Percentiles rank a stretch among this genome's conserved stretches.
Conservation (phyloP, 2,329 filamentous ascomycete genomes). For the Hypoxylon sp. region DNA sequence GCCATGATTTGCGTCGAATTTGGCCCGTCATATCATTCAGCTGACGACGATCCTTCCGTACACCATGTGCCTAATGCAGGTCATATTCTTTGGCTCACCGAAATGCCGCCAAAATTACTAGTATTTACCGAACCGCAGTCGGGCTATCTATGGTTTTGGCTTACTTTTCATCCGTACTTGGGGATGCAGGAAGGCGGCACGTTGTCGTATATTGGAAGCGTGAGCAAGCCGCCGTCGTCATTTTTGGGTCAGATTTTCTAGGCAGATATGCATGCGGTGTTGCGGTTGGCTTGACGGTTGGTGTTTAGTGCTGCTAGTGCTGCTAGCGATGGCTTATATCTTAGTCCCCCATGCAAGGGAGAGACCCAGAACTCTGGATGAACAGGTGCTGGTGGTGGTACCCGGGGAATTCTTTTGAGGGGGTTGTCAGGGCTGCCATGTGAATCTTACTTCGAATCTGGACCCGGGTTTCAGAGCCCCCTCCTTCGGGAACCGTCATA, state of each 20-base stretch:
- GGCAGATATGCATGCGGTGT: background rate
- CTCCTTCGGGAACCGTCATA: constrained; percentile 1
- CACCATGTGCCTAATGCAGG: background rate
- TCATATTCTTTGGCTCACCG: constrained; percentile 6
- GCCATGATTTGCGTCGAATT: background rate
- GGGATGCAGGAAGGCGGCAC: constrained; percentile 1
- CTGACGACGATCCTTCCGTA: background rate
- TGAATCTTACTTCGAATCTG: constrained; percentile 19
- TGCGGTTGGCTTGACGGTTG: background rate
- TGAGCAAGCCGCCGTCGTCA: background rate
- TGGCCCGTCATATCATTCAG: background rate
- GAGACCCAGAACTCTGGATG: constrained; percentile 21
- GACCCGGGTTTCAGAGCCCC: constrained; percentile 9
- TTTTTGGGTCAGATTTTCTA: background rate
- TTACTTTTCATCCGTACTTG: background rate
- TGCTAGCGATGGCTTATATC: background rate
- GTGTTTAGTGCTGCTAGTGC: too few relatives aligned
- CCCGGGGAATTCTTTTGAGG: constrained; percentile 10
- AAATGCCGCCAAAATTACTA: background rate
- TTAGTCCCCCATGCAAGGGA: constrained; percentile 8
- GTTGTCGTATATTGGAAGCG: background rate
- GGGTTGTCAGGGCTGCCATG: constrained; percentile 25
- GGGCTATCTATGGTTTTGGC: background rate
- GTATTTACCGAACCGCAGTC: background rate
- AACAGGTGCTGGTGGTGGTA: constrained; percentile 1